phyloP scores from a whole-genome alignment of 257 asterid species.

The Solanum megistacrolobum region DNA sequence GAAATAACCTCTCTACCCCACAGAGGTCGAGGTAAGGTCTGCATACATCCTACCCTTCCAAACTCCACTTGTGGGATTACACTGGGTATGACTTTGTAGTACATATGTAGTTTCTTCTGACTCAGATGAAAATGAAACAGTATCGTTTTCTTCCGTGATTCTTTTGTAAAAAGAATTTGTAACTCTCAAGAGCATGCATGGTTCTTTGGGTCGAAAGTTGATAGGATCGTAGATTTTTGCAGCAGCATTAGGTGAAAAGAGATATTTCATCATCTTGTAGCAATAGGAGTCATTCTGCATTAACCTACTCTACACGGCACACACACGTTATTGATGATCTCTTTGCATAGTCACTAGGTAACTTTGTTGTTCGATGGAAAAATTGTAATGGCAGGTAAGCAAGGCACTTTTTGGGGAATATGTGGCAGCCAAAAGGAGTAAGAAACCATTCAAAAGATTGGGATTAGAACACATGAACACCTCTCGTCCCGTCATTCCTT shows the following conservation, averaged over 20 bases:
- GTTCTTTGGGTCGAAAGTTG: not conserved
- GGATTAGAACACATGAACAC: conserved; percentile 93
- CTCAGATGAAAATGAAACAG: not conserved
- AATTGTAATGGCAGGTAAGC: conserved; percentile 54
- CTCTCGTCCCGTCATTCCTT: conserved; percentile 54
- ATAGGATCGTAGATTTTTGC: not conserved
- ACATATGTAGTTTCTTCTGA: not conserved
- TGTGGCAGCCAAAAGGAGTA: conserved; percentile 42
- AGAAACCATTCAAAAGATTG: conserved; percentile 67
- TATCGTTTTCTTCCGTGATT: not conserved
- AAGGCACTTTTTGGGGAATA: conserved; percentile 81
- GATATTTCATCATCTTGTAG: not conserved
- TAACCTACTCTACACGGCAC: not conserved
- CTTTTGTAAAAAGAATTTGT: not conserved
- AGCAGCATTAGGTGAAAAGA: not conserved
- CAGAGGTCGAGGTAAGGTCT: not conserved
- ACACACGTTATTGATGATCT: not conserved
- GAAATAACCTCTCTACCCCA: not conserved
- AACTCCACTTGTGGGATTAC: not conserved
- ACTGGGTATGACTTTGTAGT: not conserved
- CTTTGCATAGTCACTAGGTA: not conserved
- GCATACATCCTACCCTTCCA: not conserved
- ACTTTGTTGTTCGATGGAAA: not conserved
- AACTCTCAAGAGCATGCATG: not conserved
- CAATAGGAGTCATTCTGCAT: not conserved